phyloP scores from a whole-genome alignment of 2,329 filamentous ascomycete species.

The Aspergillus clavatus region DNA sequence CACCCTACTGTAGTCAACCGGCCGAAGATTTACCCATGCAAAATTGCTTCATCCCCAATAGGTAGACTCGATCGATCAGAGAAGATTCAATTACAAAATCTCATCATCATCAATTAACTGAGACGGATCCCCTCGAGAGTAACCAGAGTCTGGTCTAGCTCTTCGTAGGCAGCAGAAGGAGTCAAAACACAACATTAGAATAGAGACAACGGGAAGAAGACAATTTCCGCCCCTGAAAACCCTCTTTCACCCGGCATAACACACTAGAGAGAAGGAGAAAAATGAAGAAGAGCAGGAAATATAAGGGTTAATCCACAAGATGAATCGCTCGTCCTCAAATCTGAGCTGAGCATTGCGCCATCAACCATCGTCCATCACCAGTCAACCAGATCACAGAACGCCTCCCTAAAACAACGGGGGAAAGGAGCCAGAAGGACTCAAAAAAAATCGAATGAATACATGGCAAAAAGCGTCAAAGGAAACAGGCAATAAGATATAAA shows the following conservation, averaged over 20 bases:
- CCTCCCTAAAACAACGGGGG: slow-evolving; percentile 12
- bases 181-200: background rate
- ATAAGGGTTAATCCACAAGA: slow-evolving; percentile 8
- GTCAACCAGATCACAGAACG: slow-evolving; percentile 21
- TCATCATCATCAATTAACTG: background rate
- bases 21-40: too few species aligned
- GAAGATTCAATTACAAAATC: background rate
- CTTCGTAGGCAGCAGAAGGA: background rate
- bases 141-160: background rate
- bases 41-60: too few species aligned
- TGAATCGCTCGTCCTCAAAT: slow-evolving; percentile 15
- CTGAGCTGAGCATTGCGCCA: slow-evolving; percentile 20
- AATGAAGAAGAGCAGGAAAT: background rate
- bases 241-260: background rate
- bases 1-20: too few species aligned
- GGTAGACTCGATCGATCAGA: too few species aligned
- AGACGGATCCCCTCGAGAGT: background rate
- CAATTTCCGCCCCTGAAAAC: background rate
- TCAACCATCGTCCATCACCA: slow-evolving; percentile 21
- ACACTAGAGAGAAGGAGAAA: slow-evolving; percentile 2
- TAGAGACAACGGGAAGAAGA: background rate
- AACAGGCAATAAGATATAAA: too few species aligned
- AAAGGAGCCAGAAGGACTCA: background rate
- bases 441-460: slow-evolving; percentile 14
- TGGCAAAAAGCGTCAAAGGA: slow-evolving; percentile 12